phyloP scores from a whole-genome alignment of 495 filamentous ascomycete genomes.

The Parachaetomium inaequale region DNA sequence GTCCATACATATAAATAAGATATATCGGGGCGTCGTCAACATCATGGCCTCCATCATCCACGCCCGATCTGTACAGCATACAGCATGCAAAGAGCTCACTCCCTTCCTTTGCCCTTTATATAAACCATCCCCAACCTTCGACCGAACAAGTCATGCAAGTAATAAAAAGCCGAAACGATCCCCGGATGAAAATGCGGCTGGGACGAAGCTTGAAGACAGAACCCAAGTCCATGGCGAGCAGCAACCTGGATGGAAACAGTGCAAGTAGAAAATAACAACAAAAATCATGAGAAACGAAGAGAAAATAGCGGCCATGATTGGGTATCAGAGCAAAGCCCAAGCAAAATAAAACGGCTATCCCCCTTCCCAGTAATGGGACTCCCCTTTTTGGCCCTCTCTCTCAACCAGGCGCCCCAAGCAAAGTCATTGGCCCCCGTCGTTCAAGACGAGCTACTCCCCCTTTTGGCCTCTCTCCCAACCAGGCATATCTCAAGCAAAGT shows the following conservation, averaged over 20 bases:
- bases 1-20: background rate
- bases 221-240: background rate
- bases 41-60: slow-evolving; percentile 6
- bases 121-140: background rate
- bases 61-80: background rate
- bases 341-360: background rate
- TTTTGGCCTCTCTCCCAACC: too few relatives aligned
- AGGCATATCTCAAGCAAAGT: slow-evolving; percentile 43
- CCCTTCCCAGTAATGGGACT: background rate
- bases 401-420: too few relatives aligned
- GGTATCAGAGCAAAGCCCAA: slow-evolving; percentile 28
- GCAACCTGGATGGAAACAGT: background rate
- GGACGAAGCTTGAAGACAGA: background rate
- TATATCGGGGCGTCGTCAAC: slow-evolving; percentile 1
- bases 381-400: too few relatives aligned
- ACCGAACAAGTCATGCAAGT: background rate
- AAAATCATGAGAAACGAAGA: background rate
- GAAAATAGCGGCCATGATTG: slow-evolving; percentile 27
- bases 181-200: background rate
- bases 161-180: background rate
- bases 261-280: background rate
- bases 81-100: background rate
- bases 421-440: too few relatives aligned
- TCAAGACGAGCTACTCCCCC: too few relatives aligned
- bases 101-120: background rate